These are phyloP conservation scores for Xanthoconium purpureum DNA, from an alignment of 768 basidiomycete species.

Conservation along the genomic window DNA sequence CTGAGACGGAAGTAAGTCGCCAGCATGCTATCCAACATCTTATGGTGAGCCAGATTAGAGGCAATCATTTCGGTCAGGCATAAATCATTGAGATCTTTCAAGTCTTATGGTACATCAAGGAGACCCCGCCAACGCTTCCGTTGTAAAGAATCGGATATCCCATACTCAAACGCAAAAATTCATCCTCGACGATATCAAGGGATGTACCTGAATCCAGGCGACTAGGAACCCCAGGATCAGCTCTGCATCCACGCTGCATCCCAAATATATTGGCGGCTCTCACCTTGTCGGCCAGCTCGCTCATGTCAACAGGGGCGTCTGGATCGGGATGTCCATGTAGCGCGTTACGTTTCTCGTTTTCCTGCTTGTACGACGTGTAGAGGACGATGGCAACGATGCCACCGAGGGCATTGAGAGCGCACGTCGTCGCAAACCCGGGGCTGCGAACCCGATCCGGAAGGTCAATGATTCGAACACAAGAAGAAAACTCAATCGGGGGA, in stretches of 20 bases:
- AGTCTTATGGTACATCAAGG: no score
- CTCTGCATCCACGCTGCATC: neutral
- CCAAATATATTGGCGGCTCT: neutral
- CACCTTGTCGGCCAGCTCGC: conserved; percentile 66
- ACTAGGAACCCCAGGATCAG: neutral
- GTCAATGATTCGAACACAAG: neutral
- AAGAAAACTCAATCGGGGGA: neutral
- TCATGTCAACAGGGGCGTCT: conserved; percentile 54
- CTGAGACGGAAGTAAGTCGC: no score
- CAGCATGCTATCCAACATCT: no score
- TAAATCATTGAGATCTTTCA: no score
- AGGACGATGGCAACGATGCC: conserved; percentile 40
- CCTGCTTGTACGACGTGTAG: conserved; percentile 57
- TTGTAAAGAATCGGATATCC: no score
- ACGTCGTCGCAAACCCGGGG: conserved; percentile 59
- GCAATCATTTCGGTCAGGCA: no score
- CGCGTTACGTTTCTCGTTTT: conserved; percentile 54
- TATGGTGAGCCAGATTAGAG: no score
- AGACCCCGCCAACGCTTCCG: no score
- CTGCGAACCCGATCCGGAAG: neutral
- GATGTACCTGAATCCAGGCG: conserved; percentile 23
- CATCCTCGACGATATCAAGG: conserved; percentile 3
- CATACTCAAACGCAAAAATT: no score
- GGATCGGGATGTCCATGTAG: conserved; percentile 48
- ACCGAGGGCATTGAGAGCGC: conserved; percentile 24